A percentile compares a stretch with the other conserved stretches of the same genome.
Conservation (phyloP, 2,329 filamentous ascomycete species). For the Colletotrichum noveboracense region DNA sequence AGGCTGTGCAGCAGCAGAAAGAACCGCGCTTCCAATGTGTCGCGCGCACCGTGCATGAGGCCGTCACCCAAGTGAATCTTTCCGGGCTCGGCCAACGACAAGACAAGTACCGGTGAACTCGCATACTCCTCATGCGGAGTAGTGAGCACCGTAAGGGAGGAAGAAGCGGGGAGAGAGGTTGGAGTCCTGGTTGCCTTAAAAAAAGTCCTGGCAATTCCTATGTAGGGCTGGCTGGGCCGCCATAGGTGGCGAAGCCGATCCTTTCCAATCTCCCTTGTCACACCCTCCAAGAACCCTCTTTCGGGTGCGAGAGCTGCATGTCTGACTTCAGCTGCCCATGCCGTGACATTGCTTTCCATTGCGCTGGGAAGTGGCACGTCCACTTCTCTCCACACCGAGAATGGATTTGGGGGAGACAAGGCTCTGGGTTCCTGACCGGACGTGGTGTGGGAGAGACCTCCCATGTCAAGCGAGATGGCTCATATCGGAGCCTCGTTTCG, state of each 20-base stretch:
- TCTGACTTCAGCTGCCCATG: background rate
- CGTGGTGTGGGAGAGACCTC: background rate
- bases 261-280: background rate
- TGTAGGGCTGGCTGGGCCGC: background rate
- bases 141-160: background rate
- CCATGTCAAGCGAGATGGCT: background rate
- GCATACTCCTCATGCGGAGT: background rate
- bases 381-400: background rate
- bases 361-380: background rate
- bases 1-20: background rate
- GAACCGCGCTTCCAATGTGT: background rate
- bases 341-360: background rate
- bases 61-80: slow-evolving; percentile 2
- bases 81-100: background rate
- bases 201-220: background rate
- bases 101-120: background rate
- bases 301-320: background rate
- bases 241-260: slow-evolving; percentile 4
- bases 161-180: background rate
- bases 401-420: background rate
- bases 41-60: background rate
- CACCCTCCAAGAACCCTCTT: background rate
- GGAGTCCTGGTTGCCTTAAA: background rate
- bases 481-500: background rate
- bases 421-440: background rate